Evolutionary conservation across 352 stramenopile species (phyloP).

Genomic region (Phytopythium oedochilum): DNA sequence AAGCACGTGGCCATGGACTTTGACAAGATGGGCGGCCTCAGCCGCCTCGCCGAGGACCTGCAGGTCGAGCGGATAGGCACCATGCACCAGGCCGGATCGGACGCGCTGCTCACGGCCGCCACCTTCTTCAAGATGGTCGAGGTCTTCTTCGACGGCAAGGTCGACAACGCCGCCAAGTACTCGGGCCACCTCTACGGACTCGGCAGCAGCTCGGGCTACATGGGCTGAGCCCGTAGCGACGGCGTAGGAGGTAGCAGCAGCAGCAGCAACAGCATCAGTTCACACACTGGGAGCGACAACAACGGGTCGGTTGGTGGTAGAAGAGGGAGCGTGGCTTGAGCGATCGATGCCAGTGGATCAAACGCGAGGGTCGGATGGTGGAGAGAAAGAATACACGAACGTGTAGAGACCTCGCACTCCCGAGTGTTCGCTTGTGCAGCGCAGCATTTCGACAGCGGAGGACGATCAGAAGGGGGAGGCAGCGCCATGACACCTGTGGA

Average conservation of each 20-base stretch:
- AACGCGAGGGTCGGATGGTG: conserved; percentile 1
- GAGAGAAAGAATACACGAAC: background rate
- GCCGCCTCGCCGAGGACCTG: conserved; percentile 95
- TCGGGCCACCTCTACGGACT: conserved; percentile 84
- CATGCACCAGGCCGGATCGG: conserved; percentile 98
- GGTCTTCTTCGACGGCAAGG: conserved; percentile 83
- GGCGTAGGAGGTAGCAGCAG: background rate
- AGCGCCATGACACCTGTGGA: no score
- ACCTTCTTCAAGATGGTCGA: conserved; percentile 93
- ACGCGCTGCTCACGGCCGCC: conserved; percentile 95
- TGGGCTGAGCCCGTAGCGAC: background rate
- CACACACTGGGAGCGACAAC: no score
- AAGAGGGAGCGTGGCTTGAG: no score
- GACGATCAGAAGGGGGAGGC: no score
- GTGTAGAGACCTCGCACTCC: no score
- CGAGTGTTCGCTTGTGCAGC: no score
- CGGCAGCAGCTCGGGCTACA: conserved; percentile 26
- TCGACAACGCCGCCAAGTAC: conserved; percentile 82
- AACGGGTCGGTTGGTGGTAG: no score
- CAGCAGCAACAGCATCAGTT: no score
- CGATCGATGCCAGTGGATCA: background rate
- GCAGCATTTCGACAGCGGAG: no score
- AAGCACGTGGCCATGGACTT: conserved; percentile 98
- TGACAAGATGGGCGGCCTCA: conserved; percentile 97
- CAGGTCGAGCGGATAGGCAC: conserved; percentile 97